Percentiles rank a stretch among this genome's conserved stretches.
Conservation (phyloP, 1,139 yeast species). For the Hansenula sp. region DNA sequence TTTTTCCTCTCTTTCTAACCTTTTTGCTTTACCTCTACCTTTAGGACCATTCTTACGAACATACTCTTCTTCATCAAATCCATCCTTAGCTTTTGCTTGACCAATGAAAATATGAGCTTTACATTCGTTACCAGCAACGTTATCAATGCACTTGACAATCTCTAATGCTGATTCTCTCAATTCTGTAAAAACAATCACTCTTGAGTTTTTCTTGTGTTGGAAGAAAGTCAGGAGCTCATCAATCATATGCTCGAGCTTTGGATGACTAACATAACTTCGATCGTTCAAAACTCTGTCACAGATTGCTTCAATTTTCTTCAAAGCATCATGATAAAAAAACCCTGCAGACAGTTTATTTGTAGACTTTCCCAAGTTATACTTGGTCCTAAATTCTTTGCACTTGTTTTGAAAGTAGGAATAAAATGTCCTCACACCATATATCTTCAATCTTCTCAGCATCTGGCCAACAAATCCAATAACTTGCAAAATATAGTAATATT, state of each 20-base stretch:
- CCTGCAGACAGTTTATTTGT: slow-evolving; percentile 56
- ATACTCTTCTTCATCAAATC: slow-evolving; percentile 51
- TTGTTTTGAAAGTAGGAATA: slow-evolving; percentile 60
- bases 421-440: slow-evolving; percentile 81
- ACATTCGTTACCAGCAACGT: slow-evolving; percentile 34
- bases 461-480: slow-evolving; percentile 74
- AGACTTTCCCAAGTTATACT: slow-evolving; percentile 41
- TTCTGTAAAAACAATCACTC: slow-evolving; percentile 85
- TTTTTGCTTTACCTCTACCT: slow-evolving; percentile 34
- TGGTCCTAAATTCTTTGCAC: slow-evolving; percentile 52
- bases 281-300: slow-evolving; percentile 42
- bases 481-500: slow-evolving; percentile 55
- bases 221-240: slow-evolving; percentile 58
- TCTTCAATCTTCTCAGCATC: slow-evolving; percentile 59
- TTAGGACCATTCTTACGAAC: slow-evolving; percentile 35
- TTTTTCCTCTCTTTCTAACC: slow-evolving; percentile 28
- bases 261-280: slow-evolving; percentile 58
- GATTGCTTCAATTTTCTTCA: slow-evolving; percentile 38
- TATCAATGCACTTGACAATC: slow-evolving; percentile 65
- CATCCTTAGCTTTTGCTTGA: slow-evolving; percentile 61
- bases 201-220: slow-evolving; percentile 42
- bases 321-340: slow-evolving; percentile 49
- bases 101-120: slow-evolving; percentile 91
- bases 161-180: slow-evolving; percentile 87
- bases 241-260: slow-evolving; percentile 61